phyloP scores from a whole-genome alignment of 257 asterid species.

The Solanum phureja region DNA sequence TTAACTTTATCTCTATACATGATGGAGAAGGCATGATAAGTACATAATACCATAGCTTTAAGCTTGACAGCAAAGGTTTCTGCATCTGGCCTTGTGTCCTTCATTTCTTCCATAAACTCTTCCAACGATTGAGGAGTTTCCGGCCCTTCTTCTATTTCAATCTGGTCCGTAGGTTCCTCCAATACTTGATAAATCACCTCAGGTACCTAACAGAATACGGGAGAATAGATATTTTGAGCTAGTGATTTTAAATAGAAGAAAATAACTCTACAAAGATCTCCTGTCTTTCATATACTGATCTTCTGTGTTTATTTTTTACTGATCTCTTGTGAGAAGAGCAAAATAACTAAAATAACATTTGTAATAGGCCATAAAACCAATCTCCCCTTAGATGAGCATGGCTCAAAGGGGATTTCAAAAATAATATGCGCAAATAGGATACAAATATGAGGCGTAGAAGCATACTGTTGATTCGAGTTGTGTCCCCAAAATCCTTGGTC shows the following conservation, averaged over 20 bases:
- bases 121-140: conserved; percentile 51
- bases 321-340: not conserved
- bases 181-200: conserved; percentile 77
- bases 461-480: conserved; percentile 45
- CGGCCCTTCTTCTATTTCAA: conserved; percentile 18
- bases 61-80: conserved; percentile 69
- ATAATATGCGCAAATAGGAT: not conserved
- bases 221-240: not conserved
- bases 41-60: conserved; percentile 56
- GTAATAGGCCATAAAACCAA: not conserved
- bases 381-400: not conserved
- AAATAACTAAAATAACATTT: not conserved
- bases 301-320: not conserved
- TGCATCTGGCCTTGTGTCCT: conserved; percentile 49
- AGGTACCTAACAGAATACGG: conserved; percentile 51
- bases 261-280: not conserved
- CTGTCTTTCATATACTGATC: not conserved
- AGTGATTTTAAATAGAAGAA: not conserved
- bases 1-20: not conserved
- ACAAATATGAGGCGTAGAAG: not conserved
- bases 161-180: conserved; percentile 41
- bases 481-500: conserved; percentile 61
- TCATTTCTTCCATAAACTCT: conserved; percentile 55
- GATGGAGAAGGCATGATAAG: not conserved
- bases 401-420: not conserved